Percentiles rank a stretch among this genome's conserved stretches.
Conservation (phyloP, 2,329 filamentous ascomycete genomes). For the Colletotrichum camelliae region DNA sequence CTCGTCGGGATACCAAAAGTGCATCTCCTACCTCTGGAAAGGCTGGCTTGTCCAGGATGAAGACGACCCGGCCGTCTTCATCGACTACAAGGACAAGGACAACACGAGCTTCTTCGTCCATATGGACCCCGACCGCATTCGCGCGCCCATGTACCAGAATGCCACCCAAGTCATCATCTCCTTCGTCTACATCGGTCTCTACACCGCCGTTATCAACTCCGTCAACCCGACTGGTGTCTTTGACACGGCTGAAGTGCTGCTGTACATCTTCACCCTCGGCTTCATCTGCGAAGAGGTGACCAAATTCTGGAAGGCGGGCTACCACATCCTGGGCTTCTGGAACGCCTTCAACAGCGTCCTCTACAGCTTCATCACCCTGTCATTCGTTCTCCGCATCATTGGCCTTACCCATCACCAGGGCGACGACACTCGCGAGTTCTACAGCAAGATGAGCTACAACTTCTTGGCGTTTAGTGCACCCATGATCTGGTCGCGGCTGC, state of each 20-base stretch:
- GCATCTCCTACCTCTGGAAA: conserved; percentile 89
- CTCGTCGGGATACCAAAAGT: conserved; percentile 94
- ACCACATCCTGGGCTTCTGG: conserved; percentile 94
- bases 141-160: conserved; percentile 92
- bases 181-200: conserved; percentile 81
- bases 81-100: conserved; percentile 84
- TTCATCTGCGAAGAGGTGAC: conserved; percentile 87
- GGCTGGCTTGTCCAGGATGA: conserved; percentile 98
- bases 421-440: conserved; percentile 59
- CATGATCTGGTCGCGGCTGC: conserved; percentile 93
- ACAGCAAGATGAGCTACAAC: conserved; percentile 88
- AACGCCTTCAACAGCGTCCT: conserved; percentile 90
- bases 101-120: conserved; percentile 80
- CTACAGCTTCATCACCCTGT: conserved; percentile 79
- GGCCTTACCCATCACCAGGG: conserved; percentile 69
- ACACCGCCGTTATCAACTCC: conserved; percentile 91
- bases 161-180: conserved; percentile 85
- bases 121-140: conserved; percentile 93
- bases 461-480: conserved; percentile 92
- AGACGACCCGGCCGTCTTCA: conserved; percentile 85
- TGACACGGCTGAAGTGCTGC: conserved; percentile 80
- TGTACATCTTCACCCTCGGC: conserved; percentile 91
- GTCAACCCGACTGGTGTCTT: conserved; percentile 86
- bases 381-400: conserved; percentile 79
- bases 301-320: conserved; percentile 94